These are phyloP conservation scores for Cerioporus squamosus DNA, from an alignment of 1,284 basidiomycete species.

Conservation along the genomic window DNA sequence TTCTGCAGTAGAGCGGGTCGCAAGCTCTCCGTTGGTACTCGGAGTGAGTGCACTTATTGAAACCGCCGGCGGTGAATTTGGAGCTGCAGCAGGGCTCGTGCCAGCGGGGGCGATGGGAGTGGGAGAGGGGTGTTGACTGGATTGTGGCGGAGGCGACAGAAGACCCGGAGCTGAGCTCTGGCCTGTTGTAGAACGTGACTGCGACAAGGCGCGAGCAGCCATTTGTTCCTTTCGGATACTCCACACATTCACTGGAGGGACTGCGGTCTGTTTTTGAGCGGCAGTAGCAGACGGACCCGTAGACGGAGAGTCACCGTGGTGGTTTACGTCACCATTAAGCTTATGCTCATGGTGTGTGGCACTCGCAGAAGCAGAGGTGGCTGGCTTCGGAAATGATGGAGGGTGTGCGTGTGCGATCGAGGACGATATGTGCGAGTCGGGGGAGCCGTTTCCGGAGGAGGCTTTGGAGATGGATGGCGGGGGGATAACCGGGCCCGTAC, in stretches of 20 bases:
- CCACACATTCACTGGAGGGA: conserved; percentile 52
- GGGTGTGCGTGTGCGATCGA: conserved; percentile 13
- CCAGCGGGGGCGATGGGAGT: conserved; percentile 1
- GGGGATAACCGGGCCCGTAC: conserved; percentile 18
- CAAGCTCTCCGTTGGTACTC: conserved; percentile 13
- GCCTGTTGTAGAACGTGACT: no score
- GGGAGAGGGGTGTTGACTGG: background rate
- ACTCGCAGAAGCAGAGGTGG: conserved; percentile 14
- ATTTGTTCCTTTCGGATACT: conserved; percentile 52
- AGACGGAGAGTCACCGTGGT: conserved; percentile 14
- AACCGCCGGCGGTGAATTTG: conserved; percentile 6
- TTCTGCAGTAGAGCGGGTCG: background rate
- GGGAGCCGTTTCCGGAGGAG: conserved; percentile 13
- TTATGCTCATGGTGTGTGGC: conserved; percentile 9
- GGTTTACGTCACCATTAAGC: conserved; percentile 28
- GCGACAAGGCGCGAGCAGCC: conserved; percentile 35
- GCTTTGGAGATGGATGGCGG: conserved; percentile 19
- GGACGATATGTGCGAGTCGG: conserved; percentile 12
- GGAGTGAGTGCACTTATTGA: conserved; percentile 5
- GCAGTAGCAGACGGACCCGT: conserved; percentile 10
- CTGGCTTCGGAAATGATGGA: background rate
- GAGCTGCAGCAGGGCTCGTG: background rate
- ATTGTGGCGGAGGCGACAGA: conserved; percentile 11
- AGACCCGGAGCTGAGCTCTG: background rate
- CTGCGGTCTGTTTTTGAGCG: conserved; percentile 19